Conservation (phyloP, 495 filamentous ascomycete genomes). For the Trichoderma parareesei region DNA sequence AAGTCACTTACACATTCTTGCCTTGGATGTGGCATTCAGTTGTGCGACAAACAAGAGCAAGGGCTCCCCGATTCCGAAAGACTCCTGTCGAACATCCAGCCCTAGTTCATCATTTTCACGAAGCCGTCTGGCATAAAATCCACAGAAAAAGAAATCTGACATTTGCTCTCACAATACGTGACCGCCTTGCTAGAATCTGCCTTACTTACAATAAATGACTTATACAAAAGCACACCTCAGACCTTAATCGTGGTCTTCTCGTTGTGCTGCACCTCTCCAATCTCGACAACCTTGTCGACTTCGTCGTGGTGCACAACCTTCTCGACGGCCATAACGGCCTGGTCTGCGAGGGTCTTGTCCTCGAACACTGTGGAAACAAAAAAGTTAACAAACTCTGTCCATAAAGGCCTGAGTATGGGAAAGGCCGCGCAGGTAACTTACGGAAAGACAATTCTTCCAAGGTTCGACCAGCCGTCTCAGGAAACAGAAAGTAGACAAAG, state of each 20-base stretch:
- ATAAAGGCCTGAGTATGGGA: neutral
- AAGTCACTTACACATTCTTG: too few species aligned
- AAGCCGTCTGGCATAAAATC: too few species aligned
- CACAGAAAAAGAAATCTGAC: too few species aligned
- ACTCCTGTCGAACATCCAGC: too few species aligned
- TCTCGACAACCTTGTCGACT: neutral
- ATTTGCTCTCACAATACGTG: too few species aligned
- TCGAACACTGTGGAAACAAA: conserved; percentile 2
- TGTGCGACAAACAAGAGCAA: too few species aligned
- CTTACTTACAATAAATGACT: too few species aligned
- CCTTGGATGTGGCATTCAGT: too few species aligned
- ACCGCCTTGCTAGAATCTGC: too few species aligned
- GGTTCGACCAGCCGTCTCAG: conserved; percentile 49
- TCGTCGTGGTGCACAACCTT: conserved; percentile 9
- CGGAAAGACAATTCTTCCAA: conserved; percentile 54
- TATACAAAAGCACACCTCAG: neutral
- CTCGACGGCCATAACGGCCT: conserved; percentile 7
- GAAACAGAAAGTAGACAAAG: conserved; percentile 52
- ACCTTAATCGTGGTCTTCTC: neutral
- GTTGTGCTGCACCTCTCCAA: neutral
- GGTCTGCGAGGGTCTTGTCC: conserved; percentile 8
- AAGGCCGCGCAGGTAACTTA: conserved; percentile 21
- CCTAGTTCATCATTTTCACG: too few species aligned
- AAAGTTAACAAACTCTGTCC: neutral
- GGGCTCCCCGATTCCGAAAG: too few species aligned